Evolutionary conservation across 2,329 filamentous ascomycete genomes (phyloP).

Genomic region (Alternaria brassicicola): DNA sequence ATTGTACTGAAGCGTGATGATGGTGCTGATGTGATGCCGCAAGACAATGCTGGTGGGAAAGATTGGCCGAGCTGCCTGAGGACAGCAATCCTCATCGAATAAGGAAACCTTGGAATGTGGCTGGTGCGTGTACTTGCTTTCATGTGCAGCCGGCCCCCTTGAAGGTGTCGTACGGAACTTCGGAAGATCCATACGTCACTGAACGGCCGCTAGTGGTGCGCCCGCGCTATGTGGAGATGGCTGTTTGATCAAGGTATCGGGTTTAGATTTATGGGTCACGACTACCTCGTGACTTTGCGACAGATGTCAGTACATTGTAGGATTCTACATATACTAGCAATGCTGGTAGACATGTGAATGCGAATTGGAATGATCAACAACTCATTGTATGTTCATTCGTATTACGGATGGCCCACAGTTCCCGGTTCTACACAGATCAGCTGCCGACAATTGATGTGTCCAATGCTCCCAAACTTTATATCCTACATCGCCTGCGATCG

Average conservation of each 20-base stretch:
- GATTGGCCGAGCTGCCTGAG: slow-evolving; percentile 3
- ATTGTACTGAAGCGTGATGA: slow-evolving; percentile 7
- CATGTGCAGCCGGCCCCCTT: neutral
- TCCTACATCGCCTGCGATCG: neutral
- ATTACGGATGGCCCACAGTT: neutral
- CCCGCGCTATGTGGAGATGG: slow-evolving; percentile 20
- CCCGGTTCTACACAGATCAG: neutral
- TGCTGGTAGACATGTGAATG: neutral
- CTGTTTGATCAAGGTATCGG: slow-evolving; percentile 2
- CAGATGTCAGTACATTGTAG: neutral
- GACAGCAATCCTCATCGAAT: slow-evolving; percentile 9
- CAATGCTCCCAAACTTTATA: neutral
- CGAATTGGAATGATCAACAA: neutral
- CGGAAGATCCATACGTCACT: slow-evolving; percentile 29
- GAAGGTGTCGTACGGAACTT: slow-evolving; percentile 9
- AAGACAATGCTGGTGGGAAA: neutral
- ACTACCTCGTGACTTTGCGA: neutral
- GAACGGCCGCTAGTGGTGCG: slow-evolving; percentile 22
- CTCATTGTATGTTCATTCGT: neutral
- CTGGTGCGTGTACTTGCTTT: neutral
- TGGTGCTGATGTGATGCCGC: neutral
- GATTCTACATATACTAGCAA: neutral
- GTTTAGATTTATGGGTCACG: neutral
- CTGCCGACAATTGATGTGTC: neutral
- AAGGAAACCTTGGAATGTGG: neutral